Evolutionary conservation across 2,329 filamentous ascomycete species (phyloP), one percentile per base, ranked within the genome.

Genomic region (Knoxdaviesia proteae): DNA sequence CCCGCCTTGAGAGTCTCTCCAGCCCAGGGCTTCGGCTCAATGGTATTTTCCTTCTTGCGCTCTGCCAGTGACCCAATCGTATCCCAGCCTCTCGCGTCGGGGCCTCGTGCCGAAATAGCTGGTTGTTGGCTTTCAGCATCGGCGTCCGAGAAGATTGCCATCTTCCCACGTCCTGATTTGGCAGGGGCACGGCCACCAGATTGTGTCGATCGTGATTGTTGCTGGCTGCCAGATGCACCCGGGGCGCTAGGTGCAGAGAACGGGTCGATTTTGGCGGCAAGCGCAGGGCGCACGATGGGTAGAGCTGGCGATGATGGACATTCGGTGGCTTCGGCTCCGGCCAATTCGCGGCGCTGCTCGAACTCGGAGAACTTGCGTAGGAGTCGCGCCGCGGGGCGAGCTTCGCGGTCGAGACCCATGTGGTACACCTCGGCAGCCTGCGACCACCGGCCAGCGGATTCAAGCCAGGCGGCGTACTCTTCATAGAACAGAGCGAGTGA

Each of bases 361-460:
- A 98, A 98, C 57, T 96, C 88, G 51, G 75, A 78, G 60, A 86
- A 94, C 61, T 94, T 96, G 54, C 90, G 80, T 44, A 86, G 56
- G 48, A 98, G 62, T 38, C 90, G 72, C 55, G 87, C 79, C 0
- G 74, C 70, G 2, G 90, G 90, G 35, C 83, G 71, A 4, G 90
- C 90, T 52, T 92, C 86, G 37, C 77, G 77, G 57, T 94, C 83
- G 43, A 98, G 80, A 2, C 90, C 90, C 49, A 94, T 65, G 51
- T 79, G 77, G 57, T 92, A 96, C 1, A 98, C 82, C 58, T 98
- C 90, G 51, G 94, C 86, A 1, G 90, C 88, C 58, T 98, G 90
- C 29, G 68, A 71, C 81, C 84, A 94, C 48, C 88, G 69, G 9
- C 77, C 81, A 6, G 78, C 81, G 34, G 74, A 68, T 61, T 98